Evolutionary conservation across 1,139 yeast genomes (phyloP).

Genomic region (Diutina siamensis): DNA sequence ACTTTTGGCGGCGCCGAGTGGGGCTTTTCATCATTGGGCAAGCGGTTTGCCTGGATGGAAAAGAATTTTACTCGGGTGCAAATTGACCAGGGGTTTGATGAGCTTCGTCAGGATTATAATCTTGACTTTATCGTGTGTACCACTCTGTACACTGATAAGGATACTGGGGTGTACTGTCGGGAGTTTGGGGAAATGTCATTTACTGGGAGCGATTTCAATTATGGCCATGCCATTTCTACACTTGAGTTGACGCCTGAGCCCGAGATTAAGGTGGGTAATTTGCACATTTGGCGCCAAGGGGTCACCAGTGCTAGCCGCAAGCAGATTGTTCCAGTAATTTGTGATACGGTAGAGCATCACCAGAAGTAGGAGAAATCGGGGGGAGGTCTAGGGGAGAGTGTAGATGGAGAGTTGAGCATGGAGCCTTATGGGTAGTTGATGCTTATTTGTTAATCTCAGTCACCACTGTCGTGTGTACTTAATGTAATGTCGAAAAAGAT

Average conservation of each 20-base stretch:
- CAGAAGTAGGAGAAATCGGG: too few species aligned
- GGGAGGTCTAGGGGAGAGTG: too few species aligned
- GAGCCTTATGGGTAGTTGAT: too few species aligned
- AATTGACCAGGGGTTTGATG: slow-evolving; percentile 25
- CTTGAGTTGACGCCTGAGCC: slow-evolving; percentile 7
- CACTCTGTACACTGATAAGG: slow-evolving; percentile 42
- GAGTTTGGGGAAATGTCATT: slow-evolving; percentile 38
- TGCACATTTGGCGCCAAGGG: slow-evolving; percentile 36
- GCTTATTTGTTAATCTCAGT: too few species aligned
- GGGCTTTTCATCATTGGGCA: slow-evolving; percentile 72
- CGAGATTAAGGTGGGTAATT: slow-evolving; percentile 3
- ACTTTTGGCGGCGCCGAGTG: slow-evolving; percentile 26
- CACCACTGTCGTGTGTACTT: too few species aligned
- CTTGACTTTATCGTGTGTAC: slow-evolving; percentile 51
- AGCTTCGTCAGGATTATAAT: slow-evolving; percentile 23
- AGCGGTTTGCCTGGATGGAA: slow-evolving; percentile 48
- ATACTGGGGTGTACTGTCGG: slow-evolving; percentile 36
- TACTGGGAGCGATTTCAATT: slow-evolving; percentile 13
- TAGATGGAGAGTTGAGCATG: too few species aligned
- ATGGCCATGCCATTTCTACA: slow-evolving; percentile 13
- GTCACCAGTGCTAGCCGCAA: slow-evolving; percentile 63
- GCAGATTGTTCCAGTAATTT: slow-evolving; percentile 66
- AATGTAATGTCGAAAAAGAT: too few species aligned
- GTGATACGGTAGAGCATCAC: slow-evolving; percentile 14
- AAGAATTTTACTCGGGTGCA: slow-evolving; percentile 19